Evolutionary conservation across 23 red algal species (phyloP).

Genomic region (Gracilariopsis chorda): DNA sequence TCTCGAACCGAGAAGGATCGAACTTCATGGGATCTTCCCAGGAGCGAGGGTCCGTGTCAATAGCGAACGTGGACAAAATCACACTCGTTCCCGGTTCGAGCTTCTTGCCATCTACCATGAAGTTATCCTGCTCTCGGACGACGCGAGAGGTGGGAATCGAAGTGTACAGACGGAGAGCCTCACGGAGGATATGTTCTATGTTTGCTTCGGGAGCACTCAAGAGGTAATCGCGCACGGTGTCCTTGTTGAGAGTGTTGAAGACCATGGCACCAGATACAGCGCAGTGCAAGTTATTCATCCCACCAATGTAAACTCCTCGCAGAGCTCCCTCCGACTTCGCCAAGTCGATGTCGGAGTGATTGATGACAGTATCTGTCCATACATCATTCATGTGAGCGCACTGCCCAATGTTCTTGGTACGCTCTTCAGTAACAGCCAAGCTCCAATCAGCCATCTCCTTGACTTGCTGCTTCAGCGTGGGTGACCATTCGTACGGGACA

Average conservation of each 20-base stretch:
- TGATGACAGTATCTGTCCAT: not conserved
- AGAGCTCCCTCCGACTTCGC: not conserved
- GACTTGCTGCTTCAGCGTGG: not conserved
- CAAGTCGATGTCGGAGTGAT: not conserved
- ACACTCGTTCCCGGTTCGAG: not conserved
- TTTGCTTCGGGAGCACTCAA: not conserved
- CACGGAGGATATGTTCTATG: not conserved
- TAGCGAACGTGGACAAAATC: not conserved
- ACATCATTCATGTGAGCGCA: not conserved
- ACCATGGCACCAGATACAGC: not conserved
- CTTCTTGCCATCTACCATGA: not conserved
- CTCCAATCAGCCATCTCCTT: not conserved
- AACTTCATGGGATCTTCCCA: not conserved
- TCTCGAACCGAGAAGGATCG: not conserved
- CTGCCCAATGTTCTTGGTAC: not conserved
- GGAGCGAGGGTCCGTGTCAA: not conserved
- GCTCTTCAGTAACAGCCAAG: not conserved
- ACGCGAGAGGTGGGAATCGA: not conserved
- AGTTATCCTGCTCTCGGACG: conserved; percentile 4
- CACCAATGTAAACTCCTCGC: not conserved
- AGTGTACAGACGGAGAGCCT: not conserved
- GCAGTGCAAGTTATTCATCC: not conserved
- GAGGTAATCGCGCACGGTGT: not conserved
- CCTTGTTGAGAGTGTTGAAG: not conserved
- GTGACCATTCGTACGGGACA: conserved; percentile 9